Conservation (phyloP, 2,329 filamentous ascomycete species). For the Monilinia fructicola region DNA sequence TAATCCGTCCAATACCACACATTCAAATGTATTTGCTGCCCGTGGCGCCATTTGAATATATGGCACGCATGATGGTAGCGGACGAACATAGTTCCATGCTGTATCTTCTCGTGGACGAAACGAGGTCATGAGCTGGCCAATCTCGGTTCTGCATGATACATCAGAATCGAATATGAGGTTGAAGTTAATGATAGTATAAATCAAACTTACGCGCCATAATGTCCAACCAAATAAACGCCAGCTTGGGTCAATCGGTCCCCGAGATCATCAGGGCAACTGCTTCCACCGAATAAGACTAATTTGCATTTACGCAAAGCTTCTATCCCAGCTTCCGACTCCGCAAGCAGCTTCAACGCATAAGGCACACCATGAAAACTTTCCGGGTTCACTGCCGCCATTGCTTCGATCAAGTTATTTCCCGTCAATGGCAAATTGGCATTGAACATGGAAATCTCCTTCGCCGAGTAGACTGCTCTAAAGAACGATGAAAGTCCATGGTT, state of each 20-base stretch:
- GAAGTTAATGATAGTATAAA: neutral
- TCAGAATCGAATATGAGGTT: constrained; percentile 1
- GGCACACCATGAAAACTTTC: constrained; percentile 62
- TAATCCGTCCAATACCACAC: constrained; percentile 42
- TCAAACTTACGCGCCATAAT: constrained; percentile 53
- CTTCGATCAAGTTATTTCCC: constrained; percentile 47
- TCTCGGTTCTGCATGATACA: constrained; percentile 49
- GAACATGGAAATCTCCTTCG: constrained; percentile 53
- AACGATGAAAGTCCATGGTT: constrained; percentile 57
- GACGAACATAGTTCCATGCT: constrained; percentile 60
- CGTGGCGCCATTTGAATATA: constrained; percentile 27
- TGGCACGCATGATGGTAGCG: constrained; percentile 21
- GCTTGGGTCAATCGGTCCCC: constrained; percentile 53
- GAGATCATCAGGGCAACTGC: constrained; percentile 58
- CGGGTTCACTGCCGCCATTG: constrained; percentile 46
- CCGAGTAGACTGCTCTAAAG: constrained; percentile 52
- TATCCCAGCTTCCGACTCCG: constrained; percentile 57
- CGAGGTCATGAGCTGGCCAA: constrained; percentile 61
- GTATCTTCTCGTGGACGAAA: constrained; percentile 52
- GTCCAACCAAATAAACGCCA: constrained; percentile 55
- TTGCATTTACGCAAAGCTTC: constrained; percentile 48
- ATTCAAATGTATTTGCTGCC: constrained; percentile 26
- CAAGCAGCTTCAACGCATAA: constrained; percentile 62
- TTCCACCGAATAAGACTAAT: constrained; percentile 58
- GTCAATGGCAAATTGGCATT: constrained; percentile 58